Evolutionary conservation across 192 early-diverging fungal species (phyloP).

Genomic region (Gonapodya prolifera): DNA sequence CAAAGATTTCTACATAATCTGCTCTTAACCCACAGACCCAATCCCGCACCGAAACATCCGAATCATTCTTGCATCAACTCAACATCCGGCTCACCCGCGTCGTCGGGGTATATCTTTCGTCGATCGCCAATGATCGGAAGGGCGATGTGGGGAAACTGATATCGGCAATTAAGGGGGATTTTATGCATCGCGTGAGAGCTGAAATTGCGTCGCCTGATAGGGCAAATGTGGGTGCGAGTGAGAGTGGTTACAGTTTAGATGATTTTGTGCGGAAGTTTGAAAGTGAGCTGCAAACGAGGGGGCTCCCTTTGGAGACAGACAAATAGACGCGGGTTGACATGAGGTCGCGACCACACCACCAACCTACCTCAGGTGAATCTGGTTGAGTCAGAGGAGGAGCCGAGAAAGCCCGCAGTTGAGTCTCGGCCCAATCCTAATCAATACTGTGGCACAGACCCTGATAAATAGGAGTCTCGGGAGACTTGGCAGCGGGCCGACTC

Average conservation of each 20-base stretch:
- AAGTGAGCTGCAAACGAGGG: not conserved
- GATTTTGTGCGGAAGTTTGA: not conserved
- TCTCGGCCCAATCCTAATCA: too few relatives aligned
- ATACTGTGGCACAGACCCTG: too few relatives aligned
- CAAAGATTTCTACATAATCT: not conserved
- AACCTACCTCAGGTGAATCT: too few relatives aligned
- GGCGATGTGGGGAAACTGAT: too few relatives aligned
- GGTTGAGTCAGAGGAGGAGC: not conserved
- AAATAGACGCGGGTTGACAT: not conserved
- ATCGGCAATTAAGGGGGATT: too few relatives aligned
- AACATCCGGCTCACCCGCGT: not conserved
- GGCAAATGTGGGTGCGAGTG: not conserved
- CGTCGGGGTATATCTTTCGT: too few relatives aligned
- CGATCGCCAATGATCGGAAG: too few relatives aligned
- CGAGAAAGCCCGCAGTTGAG: not conserved
- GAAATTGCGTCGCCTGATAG: too few relatives aligned
- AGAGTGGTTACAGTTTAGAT: not conserved
- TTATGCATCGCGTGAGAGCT: too few relatives aligned
- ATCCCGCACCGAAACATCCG: not conserved
- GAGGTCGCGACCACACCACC: too few relatives aligned
- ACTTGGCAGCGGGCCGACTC: too few relatives aligned
- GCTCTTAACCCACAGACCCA: not conserved
- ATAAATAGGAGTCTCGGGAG: too few relatives aligned
- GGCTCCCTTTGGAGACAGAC: not conserved
- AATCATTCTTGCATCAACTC: not conserved